Evolutionary conservation across 208 protist species (phyloP).

Genomic region (Leishmania major): DNA sequence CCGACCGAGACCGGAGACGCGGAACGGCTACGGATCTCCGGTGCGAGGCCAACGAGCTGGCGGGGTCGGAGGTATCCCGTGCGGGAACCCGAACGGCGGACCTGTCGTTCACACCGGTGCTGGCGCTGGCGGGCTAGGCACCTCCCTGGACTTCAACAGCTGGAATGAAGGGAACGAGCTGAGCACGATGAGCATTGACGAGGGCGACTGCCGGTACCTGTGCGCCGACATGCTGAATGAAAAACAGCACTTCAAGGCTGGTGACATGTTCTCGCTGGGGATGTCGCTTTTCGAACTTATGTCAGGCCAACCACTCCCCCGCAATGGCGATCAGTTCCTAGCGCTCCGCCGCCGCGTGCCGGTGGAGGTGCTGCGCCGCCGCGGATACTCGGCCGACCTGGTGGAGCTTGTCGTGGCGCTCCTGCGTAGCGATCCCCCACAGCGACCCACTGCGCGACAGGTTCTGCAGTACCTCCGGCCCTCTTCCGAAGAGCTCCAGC

Average conservation of each 20-base stretch:
- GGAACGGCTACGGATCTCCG: slow-evolving; percentile 19
- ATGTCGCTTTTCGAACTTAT: slow-evolving; percentile 92
- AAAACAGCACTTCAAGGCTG: slow-evolving; percentile 77
- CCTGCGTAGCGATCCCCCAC: slow-evolving; percentile 54
- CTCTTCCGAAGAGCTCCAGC: slow-evolving; percentile 32
- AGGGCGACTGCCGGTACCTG: slow-evolving; percentile 92
- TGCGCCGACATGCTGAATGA: slow-evolving; percentile 92
- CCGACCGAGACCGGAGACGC: slow-evolving; percentile 36
- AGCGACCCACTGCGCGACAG: slow-evolving; percentile 71
- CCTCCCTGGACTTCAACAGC: slow-evolving; percentile 7
- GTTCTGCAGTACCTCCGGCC: slow-evolving; percentile 68
- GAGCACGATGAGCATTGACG: slow-evolving; percentile 83
- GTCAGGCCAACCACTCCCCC: slow-evolving; percentile 72
- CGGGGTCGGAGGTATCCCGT: not conserved
- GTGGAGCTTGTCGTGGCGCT: slow-evolving; percentile 55
- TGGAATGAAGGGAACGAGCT: slow-evolving; percentile 43
- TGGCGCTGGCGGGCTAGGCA: not conserved
- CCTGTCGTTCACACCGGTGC: not conserved
- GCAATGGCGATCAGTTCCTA: slow-evolving; percentile 72
- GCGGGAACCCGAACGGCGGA: slow-evolving; percentile 5
- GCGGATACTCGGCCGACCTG: slow-evolving; percentile 67
- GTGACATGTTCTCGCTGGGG: slow-evolving; percentile 92
- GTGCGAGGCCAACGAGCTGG: not conserved
- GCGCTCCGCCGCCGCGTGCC: slow-evolving; percentile 65
- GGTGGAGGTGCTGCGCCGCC: slow-evolving; percentile 34